Evolutionary conservation across 805 yeast genomes (phyloP).

Genomic region (Grigorovia jiainica): DNA sequence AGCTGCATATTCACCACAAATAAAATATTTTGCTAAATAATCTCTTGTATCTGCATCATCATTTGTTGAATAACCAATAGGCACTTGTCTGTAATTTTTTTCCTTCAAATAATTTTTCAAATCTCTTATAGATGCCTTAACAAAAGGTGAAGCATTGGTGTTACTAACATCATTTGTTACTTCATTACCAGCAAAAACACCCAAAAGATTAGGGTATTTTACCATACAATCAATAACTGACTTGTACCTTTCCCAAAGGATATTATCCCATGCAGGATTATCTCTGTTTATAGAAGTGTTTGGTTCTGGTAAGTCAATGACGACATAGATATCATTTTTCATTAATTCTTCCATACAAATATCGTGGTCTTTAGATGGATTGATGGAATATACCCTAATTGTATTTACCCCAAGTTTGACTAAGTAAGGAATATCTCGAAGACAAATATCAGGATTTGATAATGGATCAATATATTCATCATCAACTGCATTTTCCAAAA

Average conservation of each 20-base stretch:
- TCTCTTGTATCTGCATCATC: slow-evolving; percentile 80
- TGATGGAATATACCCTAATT: slow-evolving; percentile 78
- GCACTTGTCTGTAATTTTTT: slow-evolving; percentile 59
- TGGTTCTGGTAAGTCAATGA: slow-evolving; percentile 88
- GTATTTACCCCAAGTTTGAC: slow-evolving; percentile 61
- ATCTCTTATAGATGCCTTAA: slow-evolving; percentile 94
- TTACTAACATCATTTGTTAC: slow-evolving; percentile 78
- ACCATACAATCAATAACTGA: slow-evolving; percentile 73
- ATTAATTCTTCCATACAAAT: slow-evolving; percentile 64
- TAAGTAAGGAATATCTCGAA: slow-evolving; percentile 76
- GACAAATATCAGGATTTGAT: slow-evolving; percentile 58
- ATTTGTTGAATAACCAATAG: slow-evolving; percentile 90
- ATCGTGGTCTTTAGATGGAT: slow-evolving; percentile 62
- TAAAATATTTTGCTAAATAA: slow-evolving; percentile 71
- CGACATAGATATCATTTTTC: slow-evolving; percentile 84
- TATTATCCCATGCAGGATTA: slow-evolving; percentile 68
- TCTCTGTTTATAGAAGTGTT: slow-evolving; percentile 65
- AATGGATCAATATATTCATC: slow-evolving; percentile 56
- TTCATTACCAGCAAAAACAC: slow-evolving; percentile 97
- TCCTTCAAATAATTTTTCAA: slow-evolving; percentile 62
- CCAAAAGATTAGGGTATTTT: slow-evolving; percentile 71
- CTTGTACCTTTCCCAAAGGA: slow-evolving; percentile 66
- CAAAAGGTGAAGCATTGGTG: slow-evolving; percentile 86
- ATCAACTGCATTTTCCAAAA: not conserved
- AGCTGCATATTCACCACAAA: slow-evolving; percentile 59